Conservation (phyloP, 768 basidiomycete genomes). For the Mycena kentingensis region DNA sequence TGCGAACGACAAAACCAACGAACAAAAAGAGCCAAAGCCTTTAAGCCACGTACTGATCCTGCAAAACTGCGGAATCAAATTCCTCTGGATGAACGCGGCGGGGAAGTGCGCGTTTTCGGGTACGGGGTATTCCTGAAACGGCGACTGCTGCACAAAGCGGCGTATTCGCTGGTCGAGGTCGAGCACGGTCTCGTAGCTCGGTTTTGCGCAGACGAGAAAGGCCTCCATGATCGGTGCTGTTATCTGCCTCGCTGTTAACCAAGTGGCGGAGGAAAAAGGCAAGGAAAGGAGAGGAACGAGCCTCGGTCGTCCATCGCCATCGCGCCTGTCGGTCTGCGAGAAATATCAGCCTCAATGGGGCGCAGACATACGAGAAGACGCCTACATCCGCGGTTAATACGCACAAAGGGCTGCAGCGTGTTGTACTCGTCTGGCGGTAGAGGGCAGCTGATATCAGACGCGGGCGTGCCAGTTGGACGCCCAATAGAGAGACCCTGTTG, state of each 20-base stretch:
- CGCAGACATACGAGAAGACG: background rate
- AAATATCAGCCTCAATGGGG: background rate
- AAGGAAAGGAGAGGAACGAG: background rate
- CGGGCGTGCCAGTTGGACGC: constrained; percentile 36
- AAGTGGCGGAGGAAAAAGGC: background rate
- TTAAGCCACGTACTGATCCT: constrained; percentile 28
- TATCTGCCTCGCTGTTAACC: constrained; percentile 20
- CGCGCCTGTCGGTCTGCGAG: constrained; percentile 13
- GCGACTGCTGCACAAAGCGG: background rate
- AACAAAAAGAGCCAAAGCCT: background rate
- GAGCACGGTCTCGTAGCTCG: constrained; percentile 43
- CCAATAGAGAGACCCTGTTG: constrained; percentile 38
- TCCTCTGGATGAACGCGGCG: constrained; percentile 30
- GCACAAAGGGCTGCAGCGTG: constrained; percentile 34
- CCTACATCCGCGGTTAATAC: constrained; percentile 36
- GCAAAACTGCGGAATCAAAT: constrained; percentile 34
- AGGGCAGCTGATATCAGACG: constrained; percentile 39
- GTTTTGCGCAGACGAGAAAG: constrained; percentile 39
- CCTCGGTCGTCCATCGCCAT: constrained; percentile 26
- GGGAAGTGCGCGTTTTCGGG: constrained; percentile 39
- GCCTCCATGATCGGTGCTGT: constrained; percentile 39
- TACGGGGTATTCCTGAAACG: constrained; percentile 13
- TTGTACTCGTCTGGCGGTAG: constrained; percentile 37
- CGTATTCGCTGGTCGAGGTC: constrained; percentile 45
- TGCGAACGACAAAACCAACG: background rate